A percentile compares a stretch with the other conserved stretches of the same genome.
Evolutionary conservation across 257 asterid species (phyloP).

Genomic region (Marsdenia floribunda): DNA sequence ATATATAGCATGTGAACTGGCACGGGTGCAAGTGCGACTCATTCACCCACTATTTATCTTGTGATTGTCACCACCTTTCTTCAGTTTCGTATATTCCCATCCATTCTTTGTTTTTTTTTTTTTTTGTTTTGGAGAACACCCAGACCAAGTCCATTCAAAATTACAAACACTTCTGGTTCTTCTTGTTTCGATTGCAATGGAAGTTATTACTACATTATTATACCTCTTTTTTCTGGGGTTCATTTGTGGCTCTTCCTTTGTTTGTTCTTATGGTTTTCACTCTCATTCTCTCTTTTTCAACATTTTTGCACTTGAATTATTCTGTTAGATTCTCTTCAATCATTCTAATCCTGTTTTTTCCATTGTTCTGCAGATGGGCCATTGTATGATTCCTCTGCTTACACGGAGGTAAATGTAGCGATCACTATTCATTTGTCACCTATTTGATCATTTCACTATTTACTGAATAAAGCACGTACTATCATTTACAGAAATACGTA

Average conservation of each 20-base stretch:
- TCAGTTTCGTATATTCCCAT: not conserved
- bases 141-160: not conserved
- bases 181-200: constrained; percentile 15
- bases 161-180: not conserved
- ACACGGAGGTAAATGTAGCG: constrained; percentile 38
- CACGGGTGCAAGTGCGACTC: constrained; percentile 1
- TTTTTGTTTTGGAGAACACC: not conserved
- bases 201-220: constrained; percentile 6
- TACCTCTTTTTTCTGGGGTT: constrained; percentile 19
- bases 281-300: constrained; percentile 7
- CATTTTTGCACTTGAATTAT: not conserved
- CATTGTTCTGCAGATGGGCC: constrained; percentile 58
- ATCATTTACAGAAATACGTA: too few relatives aligned
- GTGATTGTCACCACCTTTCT: constrained; percentile 27
- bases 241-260: constrained; percentile 14
- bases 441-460: not conserved
- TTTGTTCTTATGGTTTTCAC: constrained; percentile 35
- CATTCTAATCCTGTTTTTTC: not conserved
- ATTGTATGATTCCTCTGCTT: constrained; percentile 72
- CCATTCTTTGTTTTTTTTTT: not conserved
- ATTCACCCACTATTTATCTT: constrained; percentile 32
- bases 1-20: constrained; percentile 20
- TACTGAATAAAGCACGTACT: too few relatives aligned
- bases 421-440: not conserved
- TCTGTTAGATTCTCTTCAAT: not conserved